Conservation (phyloP, 2,329 filamentous ascomycete species). For the Dothiorella sarmentorum region DNA sequence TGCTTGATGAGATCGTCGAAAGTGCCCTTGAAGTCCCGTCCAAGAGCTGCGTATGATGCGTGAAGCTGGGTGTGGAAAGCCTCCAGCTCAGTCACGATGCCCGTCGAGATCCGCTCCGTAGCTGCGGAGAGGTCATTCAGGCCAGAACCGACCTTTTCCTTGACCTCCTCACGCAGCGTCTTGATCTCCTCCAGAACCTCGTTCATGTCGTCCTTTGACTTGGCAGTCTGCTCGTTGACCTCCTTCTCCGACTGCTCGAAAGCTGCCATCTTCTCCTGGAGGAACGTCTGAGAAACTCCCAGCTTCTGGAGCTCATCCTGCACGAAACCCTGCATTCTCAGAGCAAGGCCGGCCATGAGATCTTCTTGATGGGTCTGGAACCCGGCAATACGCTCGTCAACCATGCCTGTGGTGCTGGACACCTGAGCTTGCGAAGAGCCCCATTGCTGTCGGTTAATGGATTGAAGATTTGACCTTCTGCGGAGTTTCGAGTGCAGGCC, state of each 20-base stretch:
- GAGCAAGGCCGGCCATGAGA: slow-evolving; percentile 64
- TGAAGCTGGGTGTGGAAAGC: slow-evolving; percentile 82
- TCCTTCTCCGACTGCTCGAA: slow-evolving; percentile 67
- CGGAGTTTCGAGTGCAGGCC: slow-evolving; percentile 82
- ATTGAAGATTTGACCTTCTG: slow-evolving; percentile 79
- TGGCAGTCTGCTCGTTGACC: slow-evolving; percentile 63
- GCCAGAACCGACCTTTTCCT: slow-evolving; percentile 78
- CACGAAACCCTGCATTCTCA: slow-evolving; percentile 74
- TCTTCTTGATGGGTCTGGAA: slow-evolving; percentile 71
- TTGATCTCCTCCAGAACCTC: slow-evolving; percentile 89
- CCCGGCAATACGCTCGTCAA: slow-evolving; percentile 70
- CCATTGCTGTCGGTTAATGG: slow-evolving; percentile 77
- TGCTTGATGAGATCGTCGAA: slow-evolving; percentile 79
- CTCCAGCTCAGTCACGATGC: slow-evolving; percentile 80
- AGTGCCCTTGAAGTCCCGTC: slow-evolving; percentile 78
- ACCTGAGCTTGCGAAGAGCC: slow-evolving; percentile 71
- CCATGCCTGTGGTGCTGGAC: slow-evolving; percentile 67
- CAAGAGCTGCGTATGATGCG: slow-evolving; percentile 76
- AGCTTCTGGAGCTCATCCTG: slow-evolving; percentile 70
- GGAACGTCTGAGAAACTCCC: slow-evolving; percentile 63
- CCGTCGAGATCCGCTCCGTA: slow-evolving; percentile 82
- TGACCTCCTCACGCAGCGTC: slow-evolving; percentile 81
- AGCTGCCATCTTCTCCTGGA: slow-evolving; percentile 64
- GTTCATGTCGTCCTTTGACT: slow-evolving; percentile 82
- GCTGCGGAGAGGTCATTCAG: slow-evolving; percentile 78